Base-by-base conservation (phyloP, 169 alveolate genomes). In the Plasmodium malariae region DNA sequence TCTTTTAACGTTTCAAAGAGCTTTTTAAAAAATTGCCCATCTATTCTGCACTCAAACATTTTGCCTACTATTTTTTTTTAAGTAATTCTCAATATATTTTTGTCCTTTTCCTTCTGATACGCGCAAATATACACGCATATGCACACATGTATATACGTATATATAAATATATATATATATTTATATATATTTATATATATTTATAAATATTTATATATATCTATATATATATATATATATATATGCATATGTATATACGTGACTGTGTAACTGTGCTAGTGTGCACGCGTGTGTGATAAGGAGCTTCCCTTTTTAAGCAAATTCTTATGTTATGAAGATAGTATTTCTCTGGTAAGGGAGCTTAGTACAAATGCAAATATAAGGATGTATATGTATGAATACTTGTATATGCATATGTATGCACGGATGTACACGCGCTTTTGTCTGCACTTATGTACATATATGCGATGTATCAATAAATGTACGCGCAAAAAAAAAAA, bases 1-100 rank as follows among this genome's bases (percentile, higher is more conserved):
- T 95, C 97, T 67, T 95, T 94, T 49, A 96, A 71, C 11, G 98
- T 95, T 91, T 96, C 98, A 57, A 93, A 93, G 37, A 93, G 90
- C 34, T 93, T 94, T 63, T 92, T 69, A 48, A 93, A 80, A 88
- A 93, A 93, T 86, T 92, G 93, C 14, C 96, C 96, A 85, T 93
- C 95, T 88, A 93, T 69, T 88, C 93, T 74, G 92, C 96, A 93
- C 83, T 93, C 96, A 86, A 93, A 93, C 96, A 93, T 93, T 48
- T 72, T 90, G 88, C 43, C 34, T 32, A 12, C 7, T 17, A 55
- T 14, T 55, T 55, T 19, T n/a, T 54, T n/a, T n/a, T n/a, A n/a
- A n/a, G n/a, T 9, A n/a, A 54, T 19, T 54, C 65, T 54, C 12
- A 3, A 19, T 54, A 54, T 5, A 9, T 9, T 9, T 9, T 9